phyloP scores from a whole-genome alignment of 2,329 filamentous ascomycete genomes.

The Trichoderma koningii region DNA sequence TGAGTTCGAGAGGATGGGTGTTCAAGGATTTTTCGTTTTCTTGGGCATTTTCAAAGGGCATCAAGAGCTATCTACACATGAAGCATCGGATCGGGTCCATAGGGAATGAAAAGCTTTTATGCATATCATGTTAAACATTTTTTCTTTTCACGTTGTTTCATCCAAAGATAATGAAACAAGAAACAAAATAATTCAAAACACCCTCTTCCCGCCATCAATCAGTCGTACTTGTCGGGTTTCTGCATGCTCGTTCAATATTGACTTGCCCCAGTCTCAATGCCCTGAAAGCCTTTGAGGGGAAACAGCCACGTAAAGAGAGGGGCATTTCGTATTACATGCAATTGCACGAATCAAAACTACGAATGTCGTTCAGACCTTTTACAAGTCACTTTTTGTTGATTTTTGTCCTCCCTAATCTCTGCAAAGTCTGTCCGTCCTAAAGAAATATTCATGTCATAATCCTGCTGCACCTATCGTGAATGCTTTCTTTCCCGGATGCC shows the following conservation, averaged over 20 bases:
- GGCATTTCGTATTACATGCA: not conserved
- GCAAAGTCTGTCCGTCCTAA: constrained; percentile 25
- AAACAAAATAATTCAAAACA: constrained; percentile 24
- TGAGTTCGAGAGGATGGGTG: constrained; percentile 38
- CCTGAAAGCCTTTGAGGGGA: too few species aligned
- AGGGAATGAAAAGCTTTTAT: constrained; percentile 43
- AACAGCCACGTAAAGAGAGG: too few species aligned
- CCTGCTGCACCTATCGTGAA: constrained; percentile 16
- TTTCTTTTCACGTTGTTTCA: constrained; percentile 32
- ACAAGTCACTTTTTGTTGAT: not conserved
- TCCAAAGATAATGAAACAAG: constrained; percentile 28
- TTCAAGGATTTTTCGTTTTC: constrained; percentile 43
- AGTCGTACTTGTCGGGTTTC: not conserved
- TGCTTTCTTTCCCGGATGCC: constrained; percentile 19
- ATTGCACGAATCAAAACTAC: not conserved
- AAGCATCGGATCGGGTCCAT: constrained; percentile 44
- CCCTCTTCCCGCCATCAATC: constrained; percentile 6
- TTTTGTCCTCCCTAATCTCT: constrained; percentile 8
- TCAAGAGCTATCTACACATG: constrained; percentile 41
- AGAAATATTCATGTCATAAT: constrained; percentile 26
- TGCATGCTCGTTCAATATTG: not conserved
- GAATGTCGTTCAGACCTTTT: not conserved
- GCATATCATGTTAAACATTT: constrained; percentile 32
- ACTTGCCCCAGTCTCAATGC: not conserved
- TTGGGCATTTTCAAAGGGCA: constrained; percentile 39